Conservation (phyloP, 108 stramenopile genomes). For the Cyclostephanos tholiformis region DNA sequence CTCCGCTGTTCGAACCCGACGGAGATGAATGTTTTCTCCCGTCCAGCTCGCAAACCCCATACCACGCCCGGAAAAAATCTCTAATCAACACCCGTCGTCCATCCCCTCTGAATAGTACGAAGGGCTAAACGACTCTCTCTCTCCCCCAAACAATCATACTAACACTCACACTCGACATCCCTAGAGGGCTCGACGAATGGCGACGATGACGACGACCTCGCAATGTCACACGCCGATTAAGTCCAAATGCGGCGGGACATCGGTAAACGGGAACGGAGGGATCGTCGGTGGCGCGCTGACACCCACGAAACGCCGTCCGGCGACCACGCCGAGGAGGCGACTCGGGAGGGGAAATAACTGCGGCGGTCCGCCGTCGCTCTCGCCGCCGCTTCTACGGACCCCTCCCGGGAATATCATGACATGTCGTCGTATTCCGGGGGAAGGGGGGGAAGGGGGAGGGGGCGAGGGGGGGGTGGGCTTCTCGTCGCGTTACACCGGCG, state of each 20-base stretch:
- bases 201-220: background rate
- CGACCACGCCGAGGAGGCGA: slow-evolving; percentile 25
- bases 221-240: slow-evolving; percentile 21
- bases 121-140: too few species aligned
- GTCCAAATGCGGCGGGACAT: background rate
- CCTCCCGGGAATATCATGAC: background rate
- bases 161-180: background rate
- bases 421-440: background rate
- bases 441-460: background rate
- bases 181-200: background rate
- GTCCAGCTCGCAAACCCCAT: background rate
- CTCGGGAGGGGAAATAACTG: background rate
- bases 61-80: background rate
- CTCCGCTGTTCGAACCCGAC: background rate
- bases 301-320: slow-evolving; percentile 21
- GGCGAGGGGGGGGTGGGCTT: background rate
- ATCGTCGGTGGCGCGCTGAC: background rate
- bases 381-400: slow-evolving; percentile 6
- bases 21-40: background rate
- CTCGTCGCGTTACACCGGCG: slow-evolving; percentile 14
- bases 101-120: too few species aligned
- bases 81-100: too few species aligned
- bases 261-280: background rate
- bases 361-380: too few species aligned
- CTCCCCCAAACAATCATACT: too few species aligned